Base-by-base conservation (phyloP, 805 yeast genomes). In the Saccharomycopsis sp. region DNA sequence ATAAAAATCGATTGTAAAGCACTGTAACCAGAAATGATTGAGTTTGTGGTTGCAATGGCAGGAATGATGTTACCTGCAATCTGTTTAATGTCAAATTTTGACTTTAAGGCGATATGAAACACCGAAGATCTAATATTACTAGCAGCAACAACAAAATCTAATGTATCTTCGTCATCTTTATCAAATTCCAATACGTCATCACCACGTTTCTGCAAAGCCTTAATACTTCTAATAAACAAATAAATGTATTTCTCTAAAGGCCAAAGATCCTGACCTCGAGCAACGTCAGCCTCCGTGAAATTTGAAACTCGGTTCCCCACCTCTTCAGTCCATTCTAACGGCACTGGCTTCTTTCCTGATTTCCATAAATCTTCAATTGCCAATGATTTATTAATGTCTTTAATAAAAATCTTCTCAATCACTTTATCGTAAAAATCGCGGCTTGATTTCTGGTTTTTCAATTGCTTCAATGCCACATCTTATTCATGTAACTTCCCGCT, bases 31-130 rank as follows among this genome's bases (percentile, higher is more conserved):
- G 96, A 88, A 54, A 93, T 81, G 13, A 93, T 81, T 1, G 98
- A 97, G 61, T 93, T 93, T 3, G 97, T 90, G 1, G 98, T 93
- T 4, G 98, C 97, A 54, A 94, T 89, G 0, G 98, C 98, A 0
- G 99, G 98, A 33, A 93, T 93, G 55, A 93, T 93, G 61, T 90
- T 93, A 4, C 99, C 99, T 0, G 98, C 98, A 52, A 90, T 88
- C 56, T 85, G 94, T 60, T 93, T 93, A 50, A 85, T 76, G 48
- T 87, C 95, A 58, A 94, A 93, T 48, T 85, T 81, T 2, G 93
- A 71, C 58, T 83, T 81, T 41, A 68, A 53, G 27, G 79, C 83
- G 45, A 89, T 88, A 20, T 71, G 67, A 58, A 89, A 90, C 2
- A 85, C 71, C 40, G 56, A 57, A 0, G 90, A 80, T 52, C 96